A percentile compares a stretch with the other conserved stretches of the same genome.
Evolutionary conservation across 2,329 filamentous ascomycete genomes (phyloP).

Genomic region (Ophiostoma tasmaniense): DNA sequence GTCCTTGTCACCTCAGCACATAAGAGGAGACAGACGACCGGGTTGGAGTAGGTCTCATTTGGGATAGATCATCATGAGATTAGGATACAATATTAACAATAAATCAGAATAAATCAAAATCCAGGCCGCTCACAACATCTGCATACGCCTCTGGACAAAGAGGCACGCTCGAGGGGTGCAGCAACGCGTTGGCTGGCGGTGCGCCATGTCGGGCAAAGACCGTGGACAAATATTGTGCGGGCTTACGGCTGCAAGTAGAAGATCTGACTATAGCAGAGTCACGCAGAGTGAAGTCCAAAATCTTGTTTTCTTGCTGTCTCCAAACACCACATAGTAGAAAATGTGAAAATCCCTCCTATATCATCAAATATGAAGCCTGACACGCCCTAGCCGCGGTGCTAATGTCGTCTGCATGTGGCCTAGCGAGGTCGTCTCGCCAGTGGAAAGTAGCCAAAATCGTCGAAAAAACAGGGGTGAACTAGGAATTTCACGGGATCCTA

Average conservation of each 20-base stretch:
- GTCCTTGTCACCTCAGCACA: not conserved
- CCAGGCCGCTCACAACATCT: not conserved
- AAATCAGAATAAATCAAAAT: not conserved
- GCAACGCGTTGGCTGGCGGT: not conserved
- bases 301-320: not conserved
- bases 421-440: slow-evolving; percentile 1
- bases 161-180: not conserved
- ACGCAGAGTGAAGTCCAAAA: not conserved
- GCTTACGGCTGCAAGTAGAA: not conserved
- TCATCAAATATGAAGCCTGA: not conserved
- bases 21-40: too few species aligned
- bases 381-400: not conserved
- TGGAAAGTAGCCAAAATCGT: not conserved
- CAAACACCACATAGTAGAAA: not conserved
- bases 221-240: not conserved
- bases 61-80: not conserved
- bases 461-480: not conserved
- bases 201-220: not conserved
- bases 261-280: not conserved
- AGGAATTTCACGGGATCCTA: not conserved
- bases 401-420: not conserved
- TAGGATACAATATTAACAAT: too few species aligned
- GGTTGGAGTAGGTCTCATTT: not conserved
- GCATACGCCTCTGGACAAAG: not conserved
- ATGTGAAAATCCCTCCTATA: not conserved